A percentile compares a stretch with the other conserved stretches of the same genome.
Evolutionary conservation across 352 stramenopile species (phyloP).

Genomic region (Pythium periplocum): DNA sequence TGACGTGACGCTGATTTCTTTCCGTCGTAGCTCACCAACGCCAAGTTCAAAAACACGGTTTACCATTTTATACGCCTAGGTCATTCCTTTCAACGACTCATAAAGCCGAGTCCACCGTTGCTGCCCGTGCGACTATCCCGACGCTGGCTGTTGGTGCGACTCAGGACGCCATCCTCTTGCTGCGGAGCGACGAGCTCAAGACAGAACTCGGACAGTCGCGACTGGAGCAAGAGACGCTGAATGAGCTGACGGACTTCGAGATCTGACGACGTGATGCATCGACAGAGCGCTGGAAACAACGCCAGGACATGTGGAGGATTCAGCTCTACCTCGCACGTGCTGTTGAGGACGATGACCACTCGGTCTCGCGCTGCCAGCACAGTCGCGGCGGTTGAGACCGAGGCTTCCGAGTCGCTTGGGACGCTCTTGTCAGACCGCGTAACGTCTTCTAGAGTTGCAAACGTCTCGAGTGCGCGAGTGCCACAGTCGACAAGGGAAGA

Average conservation of each 20-base stretch:
- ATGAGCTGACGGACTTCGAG: conserved; percentile 60
- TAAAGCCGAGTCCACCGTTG: no score
- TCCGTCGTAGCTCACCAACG: no score
- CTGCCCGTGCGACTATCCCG: no score
- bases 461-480: conserved; percentile 40
- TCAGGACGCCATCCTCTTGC: no score
- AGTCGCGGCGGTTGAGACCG: not conserved
- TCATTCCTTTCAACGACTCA: no score
- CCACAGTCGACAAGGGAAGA: conserved; percentile 58
- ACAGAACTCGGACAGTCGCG: conserved; percentile 48
- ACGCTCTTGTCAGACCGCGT: not conserved
- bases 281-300: conserved; percentile 74
- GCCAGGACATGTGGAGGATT: conserved; percentile 52
- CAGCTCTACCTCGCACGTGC: conserved; percentile 44
- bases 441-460: conserved; percentile 35
- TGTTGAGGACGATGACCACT: conserved; percentile 66
- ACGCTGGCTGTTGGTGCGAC: no score
- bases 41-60: no score
- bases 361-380: conserved; percentile 42
- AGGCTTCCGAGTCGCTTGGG: conserved; percentile 1
- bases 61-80: no score
- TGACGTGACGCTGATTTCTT: no score
- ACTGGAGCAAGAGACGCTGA: conserved; percentile 57
- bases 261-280: conserved; percentile 66
- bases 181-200: not conserved